These are phyloP conservation scores for Hypholoma fasciculare DNA, from an alignment of 768 basidiomycete species.

Conservation along the genomic window DNA sequence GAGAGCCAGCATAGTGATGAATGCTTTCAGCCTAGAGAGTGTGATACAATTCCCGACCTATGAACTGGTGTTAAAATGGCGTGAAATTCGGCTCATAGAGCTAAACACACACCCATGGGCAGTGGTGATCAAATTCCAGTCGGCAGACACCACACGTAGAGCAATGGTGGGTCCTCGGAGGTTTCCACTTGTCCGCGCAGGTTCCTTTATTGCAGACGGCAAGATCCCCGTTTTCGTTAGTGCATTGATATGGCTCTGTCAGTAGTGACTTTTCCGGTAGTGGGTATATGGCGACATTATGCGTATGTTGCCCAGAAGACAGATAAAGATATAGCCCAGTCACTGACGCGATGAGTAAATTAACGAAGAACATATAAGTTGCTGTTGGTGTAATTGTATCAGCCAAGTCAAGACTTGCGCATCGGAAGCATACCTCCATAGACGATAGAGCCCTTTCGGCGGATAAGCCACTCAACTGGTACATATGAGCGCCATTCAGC, in stretches of 20 bases:
- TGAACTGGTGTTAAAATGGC: background rate
- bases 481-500: no score
- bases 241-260: constrained; percentile 41
- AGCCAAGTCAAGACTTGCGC: background rate
- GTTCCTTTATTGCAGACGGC: constrained; percentile 31
- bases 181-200: constrained; percentile 41
- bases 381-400: constrained; percentile 13
- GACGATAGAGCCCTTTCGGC: constrained; percentile 15
- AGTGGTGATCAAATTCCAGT: constrained; percentile 46
- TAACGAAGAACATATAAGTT: constrained; percentile 29
- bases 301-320: constrained; percentile 30
- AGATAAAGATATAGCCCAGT: constrained; percentile 34
- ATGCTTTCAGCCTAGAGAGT: constrained; percentile 33
- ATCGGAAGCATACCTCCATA: constrained; percentile 19
- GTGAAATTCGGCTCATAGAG: background rate
- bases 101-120: constrained; percentile 37
- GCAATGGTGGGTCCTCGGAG: constrained; percentile 45
- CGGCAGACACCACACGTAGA: constrained; percentile 45
- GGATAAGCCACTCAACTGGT: constrained; percentile 32
- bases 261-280: constrained; percentile 31
- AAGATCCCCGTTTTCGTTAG: constrained; percentile 30
- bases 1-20: constrained; percentile 32
- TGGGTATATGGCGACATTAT: constrained; percentile 28
- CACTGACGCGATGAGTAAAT: constrained; percentile 23
- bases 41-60: constrained; percentile 46